A percentile compares a stretch with the other conserved stretches of the same genome.
Conservation (phyloP, 768 basidiomycete species). For the Rhizopogon vulgaris region DNA sequence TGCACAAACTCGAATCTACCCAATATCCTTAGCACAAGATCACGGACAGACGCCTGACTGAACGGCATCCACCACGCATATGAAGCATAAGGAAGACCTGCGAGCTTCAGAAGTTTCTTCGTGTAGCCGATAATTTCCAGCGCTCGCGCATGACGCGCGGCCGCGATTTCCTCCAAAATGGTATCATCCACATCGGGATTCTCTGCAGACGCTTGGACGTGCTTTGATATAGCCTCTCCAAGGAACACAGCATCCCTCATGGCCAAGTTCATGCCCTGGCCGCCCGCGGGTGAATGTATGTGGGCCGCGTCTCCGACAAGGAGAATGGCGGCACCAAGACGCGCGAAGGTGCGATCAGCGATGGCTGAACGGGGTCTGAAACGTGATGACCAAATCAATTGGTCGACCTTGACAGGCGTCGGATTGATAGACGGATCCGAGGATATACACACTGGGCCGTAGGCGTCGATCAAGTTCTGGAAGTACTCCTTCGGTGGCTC, state of each 20-base stretch:
- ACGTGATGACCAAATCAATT: slow-evolving; percentile 35
- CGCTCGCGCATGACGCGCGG: slow-evolving; percentile 32
- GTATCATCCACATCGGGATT: slow-evolving; percentile 15
- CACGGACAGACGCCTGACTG: slow-evolving; percentile 20
- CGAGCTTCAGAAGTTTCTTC: slow-evolving; percentile 25
- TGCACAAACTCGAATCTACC: slow-evolving; percentile 14
- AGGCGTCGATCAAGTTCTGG: not conserved
- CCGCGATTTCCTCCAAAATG: slow-evolving; percentile 30
- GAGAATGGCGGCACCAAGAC: slow-evolving; percentile 10
- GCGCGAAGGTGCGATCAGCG: slow-evolving; percentile 30
- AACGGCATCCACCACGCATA: slow-evolving; percentile 20
- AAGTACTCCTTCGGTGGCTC: slow-evolving; percentile 1
- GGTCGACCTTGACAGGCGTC: slow-evolving; percentile 26
- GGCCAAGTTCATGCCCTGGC: slow-evolving; percentile 56
- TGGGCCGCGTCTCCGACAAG: slow-evolving; percentile 41
- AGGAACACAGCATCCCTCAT: slow-evolving; percentile 46
- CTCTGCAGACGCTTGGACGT: slow-evolving; percentile 18
- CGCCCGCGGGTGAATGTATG: slow-evolving; percentile 49
- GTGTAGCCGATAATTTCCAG: slow-evolving; percentile 36
- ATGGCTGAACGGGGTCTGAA: slow-evolving; percentile 37
- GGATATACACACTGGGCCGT: not conserved
- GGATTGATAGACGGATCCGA: not conserved
- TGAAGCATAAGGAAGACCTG: slow-evolving; percentile 17
- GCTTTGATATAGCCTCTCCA: slow-evolving; percentile 35
- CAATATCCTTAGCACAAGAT: slow-evolving; percentile 17